Evolutionary conservation across 768 basidiomycete genomes (phyloP), one percentile per base, ranked within the genome.

Genomic region (Kwoniella sp.): DNA sequence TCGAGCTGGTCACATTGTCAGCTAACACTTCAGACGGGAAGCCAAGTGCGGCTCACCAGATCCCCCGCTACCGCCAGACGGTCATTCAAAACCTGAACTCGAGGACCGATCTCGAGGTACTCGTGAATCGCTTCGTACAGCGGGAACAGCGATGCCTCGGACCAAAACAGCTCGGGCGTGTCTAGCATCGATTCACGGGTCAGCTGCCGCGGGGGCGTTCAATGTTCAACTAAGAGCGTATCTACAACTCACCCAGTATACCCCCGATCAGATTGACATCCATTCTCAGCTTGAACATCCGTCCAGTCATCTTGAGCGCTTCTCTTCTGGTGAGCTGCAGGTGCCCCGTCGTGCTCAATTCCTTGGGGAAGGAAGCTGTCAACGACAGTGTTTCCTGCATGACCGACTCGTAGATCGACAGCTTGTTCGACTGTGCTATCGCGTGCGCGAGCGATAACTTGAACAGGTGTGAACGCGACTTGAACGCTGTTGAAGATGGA

Each of bases 101-200:
- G 75, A 3, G 80, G 82, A 29, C 82, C 83, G 46, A 95, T 89
- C 74, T 96, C 92, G 81, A 95, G 89, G 67, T 96, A 96, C 62
- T 91, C 91, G 50, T 89, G 78, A 40, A 92, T 89, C 0, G 90
- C 89, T 60, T 90, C 88, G 67, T 96, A 96, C 29, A 96, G 74
- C 25, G 83, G 86, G 64, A 87, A 86, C 62, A 93, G 76, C 59
- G 86, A 90, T 10, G 89, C 90, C 69, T 93, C 91, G 45, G 83
- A 85, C 92, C 91, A 95, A 73, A 96, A 96, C 39, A 96, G 75
- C 67, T 91, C 89, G 0, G 91, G 91, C 5, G 89, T 85, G 67
- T 96, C 92, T 73, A 44, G 11, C 4, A 50, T 44, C 8, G 39
- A 41, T 41, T 5, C 5, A 38, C 23, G 19, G 9, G 15, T 38